phyloP scores from a whole-genome alignment of 352 stramenopile genomes.

The Pythium utonaiense region DNA sequence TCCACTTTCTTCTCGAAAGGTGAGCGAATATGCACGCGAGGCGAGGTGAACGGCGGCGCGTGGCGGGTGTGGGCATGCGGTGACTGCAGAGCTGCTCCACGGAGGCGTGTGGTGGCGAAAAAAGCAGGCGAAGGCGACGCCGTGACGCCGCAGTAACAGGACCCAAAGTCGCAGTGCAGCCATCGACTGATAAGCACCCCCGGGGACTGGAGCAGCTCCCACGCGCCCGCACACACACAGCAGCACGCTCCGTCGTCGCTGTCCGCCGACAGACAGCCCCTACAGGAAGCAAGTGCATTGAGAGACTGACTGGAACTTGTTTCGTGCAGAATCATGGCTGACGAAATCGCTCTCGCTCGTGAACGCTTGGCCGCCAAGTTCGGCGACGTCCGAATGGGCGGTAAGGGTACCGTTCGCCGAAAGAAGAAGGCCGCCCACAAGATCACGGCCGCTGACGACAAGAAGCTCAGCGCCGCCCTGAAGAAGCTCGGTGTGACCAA shows the following conservation, averaged over 20 bases:
- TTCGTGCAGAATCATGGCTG: slow-evolving; percentile 62
- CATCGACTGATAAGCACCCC: background rate
- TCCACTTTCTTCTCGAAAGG: slow-evolving; percentile 36
- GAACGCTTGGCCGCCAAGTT: slow-evolving; percentile 86
- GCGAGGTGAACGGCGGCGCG: background rate
- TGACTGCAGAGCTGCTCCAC: background rate
- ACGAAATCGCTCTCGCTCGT: slow-evolving; percentile 87
- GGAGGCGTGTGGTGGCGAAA: background rate
- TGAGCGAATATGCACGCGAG: slow-evolving; percentile 21
- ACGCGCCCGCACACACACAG: background rate
- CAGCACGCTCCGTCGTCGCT: background rate
- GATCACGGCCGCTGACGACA: slow-evolving; percentile 93
- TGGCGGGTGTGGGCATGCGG: background rate
- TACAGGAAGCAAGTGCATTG: background rate
- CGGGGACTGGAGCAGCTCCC: background rate
- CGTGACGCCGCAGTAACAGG: background rate
- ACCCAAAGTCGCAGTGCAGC: background rate
- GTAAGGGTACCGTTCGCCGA: slow-evolving; percentile 94
- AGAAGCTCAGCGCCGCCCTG: slow-evolving; percentile 95
- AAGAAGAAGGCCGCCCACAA: slow-evolving; percentile 96
- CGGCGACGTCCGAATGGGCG: slow-evolving; percentile 91
- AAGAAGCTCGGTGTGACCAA: slow-evolving; percentile 98
- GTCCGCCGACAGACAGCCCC: background rate
- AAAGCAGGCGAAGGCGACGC: background rate
- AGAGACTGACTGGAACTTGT: slow-evolving; percentile 1